A percentile compares a stretch with the other conserved stretches of the same genome.
phyloP scores from a whole-genome alignment of 2,329 filamentous ascomycete genomes.

The Colletotrichum sp. region DNA sequence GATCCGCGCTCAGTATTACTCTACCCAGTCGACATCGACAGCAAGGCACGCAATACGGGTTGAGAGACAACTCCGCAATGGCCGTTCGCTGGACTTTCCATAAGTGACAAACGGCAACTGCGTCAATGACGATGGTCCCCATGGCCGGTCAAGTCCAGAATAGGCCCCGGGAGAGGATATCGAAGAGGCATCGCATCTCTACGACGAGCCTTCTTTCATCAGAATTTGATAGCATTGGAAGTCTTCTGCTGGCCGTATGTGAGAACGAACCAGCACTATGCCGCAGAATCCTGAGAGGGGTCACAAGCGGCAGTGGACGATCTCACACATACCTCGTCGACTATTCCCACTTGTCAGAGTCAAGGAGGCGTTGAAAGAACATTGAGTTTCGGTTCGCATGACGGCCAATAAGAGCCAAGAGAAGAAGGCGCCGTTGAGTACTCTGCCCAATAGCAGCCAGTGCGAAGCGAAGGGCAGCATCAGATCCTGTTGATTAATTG shows the following conservation, averaged over 20 bases:
- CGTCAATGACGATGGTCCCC: neutral
- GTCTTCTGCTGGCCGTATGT: neutral
- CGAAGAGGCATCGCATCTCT: neutral
- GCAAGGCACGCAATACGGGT: neutral
- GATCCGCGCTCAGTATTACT: neutral
- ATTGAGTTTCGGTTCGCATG: slow-evolving; percentile 2
- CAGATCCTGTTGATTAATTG: neutral
- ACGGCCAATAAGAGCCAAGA: neutral
- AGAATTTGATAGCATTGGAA: neutral
- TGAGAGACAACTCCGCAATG: neutral
- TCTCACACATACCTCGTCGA: neutral
- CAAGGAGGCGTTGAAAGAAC: neutral
- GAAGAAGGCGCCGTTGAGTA: neutral
- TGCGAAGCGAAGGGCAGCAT: neutral
- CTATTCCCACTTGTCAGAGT: neutral
- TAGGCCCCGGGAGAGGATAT: neutral
- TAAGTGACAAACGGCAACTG: neutral
- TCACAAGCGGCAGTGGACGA: neutral
- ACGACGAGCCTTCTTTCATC: neutral
- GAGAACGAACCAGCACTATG: neutral
- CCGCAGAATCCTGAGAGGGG: neutral
- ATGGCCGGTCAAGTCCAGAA: neutral
- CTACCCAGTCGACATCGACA: neutral
- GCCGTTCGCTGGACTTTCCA: neutral
- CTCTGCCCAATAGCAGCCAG: neutral